These are phyloP conservation scores for Lathyrus sativus DNA, from an alignment of 306 rosid genomes.

Conservation along the genomic window DNA sequence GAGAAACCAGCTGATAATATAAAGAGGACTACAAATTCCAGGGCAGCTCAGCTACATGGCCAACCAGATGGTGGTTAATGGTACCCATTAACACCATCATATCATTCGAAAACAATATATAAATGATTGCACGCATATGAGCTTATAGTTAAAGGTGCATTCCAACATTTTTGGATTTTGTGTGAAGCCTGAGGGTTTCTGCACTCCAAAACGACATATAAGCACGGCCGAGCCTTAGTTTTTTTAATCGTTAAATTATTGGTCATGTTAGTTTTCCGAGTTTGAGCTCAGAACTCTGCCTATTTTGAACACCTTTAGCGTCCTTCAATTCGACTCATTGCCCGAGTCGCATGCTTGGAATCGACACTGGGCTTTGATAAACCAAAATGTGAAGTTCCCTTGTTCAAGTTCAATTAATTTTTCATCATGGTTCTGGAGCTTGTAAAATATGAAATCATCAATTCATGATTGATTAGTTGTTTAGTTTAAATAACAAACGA, in stretches of 20 bases:
- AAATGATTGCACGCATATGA: neutral
- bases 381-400: neutral
- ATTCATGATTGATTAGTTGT: neutral
- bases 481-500: too few relatives aligned
- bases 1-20: slow-evolving; percentile 56
- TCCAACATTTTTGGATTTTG: neutral
- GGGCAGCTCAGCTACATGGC: slow-evolving; percentile 43
- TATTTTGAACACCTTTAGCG: neutral
- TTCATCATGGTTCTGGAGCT: neutral
- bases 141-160: neutral
- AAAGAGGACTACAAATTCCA: slow-evolving; percentile 36
- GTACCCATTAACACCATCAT: neutral
- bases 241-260: neutral
- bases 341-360: neutral
- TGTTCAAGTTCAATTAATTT: neutral
- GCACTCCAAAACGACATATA: neutral
- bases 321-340: neutral
- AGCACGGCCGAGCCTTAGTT: neutral
- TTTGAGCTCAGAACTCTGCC: neutral
- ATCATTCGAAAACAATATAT: neutral
- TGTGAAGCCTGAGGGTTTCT: neutral
- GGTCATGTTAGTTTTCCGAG: neutral
- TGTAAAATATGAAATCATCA: neutral
- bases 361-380: neutral
- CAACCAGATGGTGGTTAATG: slow-evolving; percentile 41